Base-by-base conservation (phyloP, 805 yeast genomes). In the Candida sakaeoensis region DNA sequence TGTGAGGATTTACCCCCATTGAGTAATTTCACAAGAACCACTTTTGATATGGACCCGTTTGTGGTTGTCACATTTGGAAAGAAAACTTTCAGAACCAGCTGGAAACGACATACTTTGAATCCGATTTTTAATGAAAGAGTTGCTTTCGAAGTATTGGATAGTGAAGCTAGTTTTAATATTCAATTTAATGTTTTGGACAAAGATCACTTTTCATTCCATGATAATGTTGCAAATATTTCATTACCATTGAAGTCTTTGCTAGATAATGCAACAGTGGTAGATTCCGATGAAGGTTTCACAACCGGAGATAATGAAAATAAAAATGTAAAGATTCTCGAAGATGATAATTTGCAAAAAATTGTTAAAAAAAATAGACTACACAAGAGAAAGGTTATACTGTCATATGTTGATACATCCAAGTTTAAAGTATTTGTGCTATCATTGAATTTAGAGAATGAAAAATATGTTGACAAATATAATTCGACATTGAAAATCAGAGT, bases 41-140 rank as follows among this genome's bases (percentile, higher is more conserved):
- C 90, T 1, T 91, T 85, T 54, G 96, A 89, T 59, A 87, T 93
- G 95, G 99, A 93, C 55, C 98, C 98, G 2, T 93, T 91, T 63
- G 91, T 91, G 2, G 88, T 91, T 14, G 82, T 88, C 1, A 81
- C 96, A 0, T 88, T 91, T 58, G 96, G 96, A 8, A 82, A 85
- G 51, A 83, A 83, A 48, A 88, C 91, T 0, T 91, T 78, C 58
- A 76, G 95, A 49, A 89, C 97, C 0, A 80, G 89, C 8, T 83
- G 89, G 80, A 75, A 81, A 48, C 75, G 85, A 16, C 97, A 91
- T 57, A 82, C 87, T 1, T 60, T 87, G 37, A 81, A 82, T 40
- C 99, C 99, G 0, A 72, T 80, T 1, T 91, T 80, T 62, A 80
- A 88, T 51, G 95, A 90, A 58, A 67, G 82, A 47, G 61, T 90